Evolutionary conservation across 345 rosid genomes (phyloP), one percentile per base, ranked within the genome.

Genomic region (Camelina laxa): DNA sequence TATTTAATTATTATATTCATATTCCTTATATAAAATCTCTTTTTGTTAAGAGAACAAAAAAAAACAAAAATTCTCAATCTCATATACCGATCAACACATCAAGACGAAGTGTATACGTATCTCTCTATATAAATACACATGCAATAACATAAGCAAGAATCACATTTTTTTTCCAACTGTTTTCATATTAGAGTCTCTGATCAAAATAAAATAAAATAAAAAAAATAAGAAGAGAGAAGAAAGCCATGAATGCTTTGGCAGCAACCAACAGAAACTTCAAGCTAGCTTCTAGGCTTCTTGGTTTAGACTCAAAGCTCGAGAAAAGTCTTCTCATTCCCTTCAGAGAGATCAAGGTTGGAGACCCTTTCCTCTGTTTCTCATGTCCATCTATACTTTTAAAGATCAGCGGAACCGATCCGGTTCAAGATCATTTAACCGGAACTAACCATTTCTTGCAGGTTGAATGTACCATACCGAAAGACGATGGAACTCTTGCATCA

Each of bases 251-350:
- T 65, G 96, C 97, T 69, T 91, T 93, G 60, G 92, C 88, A 39
- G 99, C 97, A 50, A 92, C 99, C 9, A 92, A 81, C 83, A 89
- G 98, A 51, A 92, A 95, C 78, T 95, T 95, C 76, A 87, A 89
- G 75, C 86, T 82, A 42, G 98, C 99, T 8, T 84, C 97, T 11
- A 85, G 93, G 44, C 84, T 95, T 79, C 97, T 95, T 41, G 99
- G 98, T 13, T 63, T 95, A 75, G 99, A 95, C 80, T 88, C 99
- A 22, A 92, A 92, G 80, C 83, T 95, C 6, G 96, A 92, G 50
- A 80, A 20, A 80, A 87, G 92, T 75, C 98, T 95, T 73, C 73
- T 92, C 83, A 90, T 95, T 79, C 99, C 99, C 39, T 90, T 87
- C 53, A 81, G 99, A 70, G 99, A 92, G 82, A 87, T 95, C 89